Percentiles rank a stretch among this genome's conserved stretches.
phyloP scores from a whole-genome alignment of 164 flowering plant species.

The Echeveria elegans region DNA sequence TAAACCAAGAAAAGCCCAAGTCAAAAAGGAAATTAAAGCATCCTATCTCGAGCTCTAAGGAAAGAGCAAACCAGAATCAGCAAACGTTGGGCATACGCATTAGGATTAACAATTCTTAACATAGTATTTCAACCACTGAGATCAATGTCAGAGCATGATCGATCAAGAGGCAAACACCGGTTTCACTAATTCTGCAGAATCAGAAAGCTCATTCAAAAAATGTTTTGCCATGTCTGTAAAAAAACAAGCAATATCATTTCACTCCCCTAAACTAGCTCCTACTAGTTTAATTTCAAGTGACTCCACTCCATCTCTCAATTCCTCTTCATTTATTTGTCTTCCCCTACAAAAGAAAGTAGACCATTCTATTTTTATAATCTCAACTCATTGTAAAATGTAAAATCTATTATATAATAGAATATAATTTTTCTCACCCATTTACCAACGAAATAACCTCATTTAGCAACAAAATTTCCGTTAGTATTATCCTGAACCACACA shows the following conservation, averaged over 20 bases:
- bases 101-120: neutral
- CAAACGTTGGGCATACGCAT: no score
- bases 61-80: neutral
- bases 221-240: neutral
- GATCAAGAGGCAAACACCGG: neutral
- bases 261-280: constrained; percentile 1
- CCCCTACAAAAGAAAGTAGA: constrained; percentile 36
- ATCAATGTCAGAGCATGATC: neutral
- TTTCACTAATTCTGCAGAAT: neutral
- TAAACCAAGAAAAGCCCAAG: constrained; percentile 5
- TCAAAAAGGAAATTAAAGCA: neutral
- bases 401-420: no score
- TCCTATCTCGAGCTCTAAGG: neutral
- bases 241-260: neutral
- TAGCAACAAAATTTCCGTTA: no score
- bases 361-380: no score
- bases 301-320: constrained; percentile 1
- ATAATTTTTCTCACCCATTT: no score
- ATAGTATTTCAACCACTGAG: neutral
- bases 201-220: neutral
- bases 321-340: constrained; percentile 39
- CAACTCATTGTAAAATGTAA: no score
- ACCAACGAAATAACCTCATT: no score
- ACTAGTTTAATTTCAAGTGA: neutral
- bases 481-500: no score